These are phyloP conservation scores for Syncephalis fuscata DNA, from an alignment of 371 early-diverging fungal species.

Conservation along the genomic window DNA sequence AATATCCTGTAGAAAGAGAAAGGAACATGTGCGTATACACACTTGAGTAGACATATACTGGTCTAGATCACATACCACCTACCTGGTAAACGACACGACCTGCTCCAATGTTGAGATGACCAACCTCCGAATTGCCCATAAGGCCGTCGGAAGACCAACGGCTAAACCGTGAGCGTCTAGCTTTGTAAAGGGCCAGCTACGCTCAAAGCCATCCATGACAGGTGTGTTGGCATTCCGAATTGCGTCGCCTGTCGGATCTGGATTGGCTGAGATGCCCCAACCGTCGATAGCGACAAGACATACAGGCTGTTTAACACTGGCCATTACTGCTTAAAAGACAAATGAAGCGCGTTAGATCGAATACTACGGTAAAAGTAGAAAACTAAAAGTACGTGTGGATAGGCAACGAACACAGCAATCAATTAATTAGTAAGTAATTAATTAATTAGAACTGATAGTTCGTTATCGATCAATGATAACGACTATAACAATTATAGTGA, in stretches of 20 bases:
- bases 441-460: no score
- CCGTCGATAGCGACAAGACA: conserved; percentile 84
- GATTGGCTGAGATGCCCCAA: conserved; percentile 78
- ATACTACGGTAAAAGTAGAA: no score
- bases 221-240: conserved; percentile 89
- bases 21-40: not conserved
- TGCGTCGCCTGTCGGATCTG: conserved; percentile 71
- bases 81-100: conserved; percentile 95
- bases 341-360: no score
- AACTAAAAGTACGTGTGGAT: no score
- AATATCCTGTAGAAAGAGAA: conserved; percentile 52
- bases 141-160: conserved; percentile 97
- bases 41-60: no score
- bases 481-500: no score
- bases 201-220: conserved; percentile 69
- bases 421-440: no score
- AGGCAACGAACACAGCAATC: no score
- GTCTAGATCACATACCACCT: conserved; percentile 24
- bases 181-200: conserved; percentile 49
- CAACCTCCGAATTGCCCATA: conserved; percentile 99
- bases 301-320: conserved; percentile 21
- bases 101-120: conserved; percentile 99
- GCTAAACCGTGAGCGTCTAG: conserved; percentile 92
- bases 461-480: no score
- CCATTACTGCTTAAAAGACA: no score